Evolutionary conservation across 2,329 filamentous ascomycete genomes (phyloP), one percentile per base, ranked within the genome.

Genomic region (Aspergillus fijiensis): DNA sequence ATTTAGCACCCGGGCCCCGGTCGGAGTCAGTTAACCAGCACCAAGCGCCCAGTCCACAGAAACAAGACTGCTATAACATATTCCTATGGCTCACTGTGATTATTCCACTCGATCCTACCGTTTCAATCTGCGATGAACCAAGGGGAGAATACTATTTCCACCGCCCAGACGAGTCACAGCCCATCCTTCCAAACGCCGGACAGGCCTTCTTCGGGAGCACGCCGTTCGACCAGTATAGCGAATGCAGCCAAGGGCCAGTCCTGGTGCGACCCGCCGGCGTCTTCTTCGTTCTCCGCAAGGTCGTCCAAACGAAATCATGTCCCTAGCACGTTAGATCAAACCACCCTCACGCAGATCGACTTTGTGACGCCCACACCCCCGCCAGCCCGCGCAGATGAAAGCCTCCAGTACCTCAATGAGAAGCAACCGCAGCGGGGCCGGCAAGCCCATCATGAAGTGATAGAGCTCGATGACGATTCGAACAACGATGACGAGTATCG

Each of bases 321-420:
- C 5, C 51, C 63, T n/a, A 63, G 60, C 49, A 63, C 67, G 16
- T 63, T 55, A 7, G 71, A 69, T 14, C 77, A 79, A 51, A 71
- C 74, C 2, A 79, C 77, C 0, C 69, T 79, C 16, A 79, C 77
- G 1, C 77, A 79, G 59, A 76, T 79, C 52, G 75, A 74, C 42
- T 78, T 73, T 54, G 74, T 77, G 50, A 70, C 70, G 2, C 69
- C 62, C 49, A 65, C 57, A 45, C 63, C 53, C 55, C 62, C 60
- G 61, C 63, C 47, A 49, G 27, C 42, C 12, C 55, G 48, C 53
- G 59, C 58, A 51, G 35, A 72, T 48, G 69, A 71, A 5, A 61
- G 70, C 31, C 67, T 74, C n/a, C 66, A 73, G 45, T 75, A 75
- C 59, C 67, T 75, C 21, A 66, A 71, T 9, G 57, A 19, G 7